Percentiles rank a stretch among this genome's conserved stretches.
Conservation (phyloP, 192 early-diverging fungal genomes). For the Helicostylum pulchrum region DNA sequence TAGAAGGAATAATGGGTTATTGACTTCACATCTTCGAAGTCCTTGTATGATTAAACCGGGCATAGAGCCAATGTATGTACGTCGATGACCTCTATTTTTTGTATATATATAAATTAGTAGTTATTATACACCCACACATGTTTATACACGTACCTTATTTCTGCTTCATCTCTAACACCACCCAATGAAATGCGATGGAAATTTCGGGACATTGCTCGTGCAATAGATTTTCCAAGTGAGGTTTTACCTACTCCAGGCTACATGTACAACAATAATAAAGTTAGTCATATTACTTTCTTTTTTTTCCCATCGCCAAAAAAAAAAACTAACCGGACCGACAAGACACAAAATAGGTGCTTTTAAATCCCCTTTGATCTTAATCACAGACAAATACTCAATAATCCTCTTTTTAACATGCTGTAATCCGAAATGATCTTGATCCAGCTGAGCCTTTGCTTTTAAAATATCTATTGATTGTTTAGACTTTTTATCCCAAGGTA, state of each 20-base stretch:
- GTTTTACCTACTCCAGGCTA: conserved; percentile 75
- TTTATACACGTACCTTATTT: conserved; percentile 47
- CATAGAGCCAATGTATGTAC: conserved; percentile 85
- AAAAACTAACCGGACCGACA: conserved; percentile 55
- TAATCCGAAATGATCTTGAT: conserved; percentile 81
- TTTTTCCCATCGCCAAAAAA: background rate
- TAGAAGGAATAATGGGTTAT: conserved; percentile 55
- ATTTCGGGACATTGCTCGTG: conserved; percentile 66
- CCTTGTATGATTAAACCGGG: conserved; percentile 80
- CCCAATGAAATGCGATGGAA: conserved; percentile 83
- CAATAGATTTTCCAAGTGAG: conserved; percentile 77
- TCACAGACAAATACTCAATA: conserved; percentile 79
- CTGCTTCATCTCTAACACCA: conserved; percentile 84
- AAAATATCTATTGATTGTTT: conserved; percentile 65
- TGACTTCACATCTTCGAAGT: conserved; percentile 61
- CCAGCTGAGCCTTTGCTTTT: conserved; percentile 59
- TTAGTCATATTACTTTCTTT: background rate
- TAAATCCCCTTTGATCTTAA: conserved; percentile 70
- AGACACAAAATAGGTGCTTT: conserved; percentile 78
- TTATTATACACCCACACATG: too few species aligned
- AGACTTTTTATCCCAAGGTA: conserved; percentile 69
- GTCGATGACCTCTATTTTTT: conserved; percentile 68
- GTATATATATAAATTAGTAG: background rate
- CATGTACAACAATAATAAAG: background rate
- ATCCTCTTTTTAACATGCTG: conserved; percentile 79